These are phyloP conservation scores for Globisporangium alternatum DNA, from an alignment of 352 stramenopile species.

Conservation along the genomic window DNA sequence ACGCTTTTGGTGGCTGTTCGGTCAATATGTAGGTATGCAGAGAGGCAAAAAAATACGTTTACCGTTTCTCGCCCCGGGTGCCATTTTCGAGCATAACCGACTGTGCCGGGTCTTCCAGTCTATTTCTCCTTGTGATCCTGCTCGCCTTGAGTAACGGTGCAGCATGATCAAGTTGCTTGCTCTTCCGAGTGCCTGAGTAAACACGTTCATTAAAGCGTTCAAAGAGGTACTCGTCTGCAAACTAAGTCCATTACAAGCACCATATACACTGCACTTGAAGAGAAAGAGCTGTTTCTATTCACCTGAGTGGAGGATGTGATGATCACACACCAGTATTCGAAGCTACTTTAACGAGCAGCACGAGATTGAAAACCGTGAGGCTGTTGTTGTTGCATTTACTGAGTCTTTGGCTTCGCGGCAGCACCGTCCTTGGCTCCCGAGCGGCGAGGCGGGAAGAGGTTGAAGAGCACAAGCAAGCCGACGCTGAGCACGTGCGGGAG, in stretches of 20 bases:
- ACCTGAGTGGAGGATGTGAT: neutral
- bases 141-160: neutral
- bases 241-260: neutral
- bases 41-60: neutral
- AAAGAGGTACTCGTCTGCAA: too few species aligned
- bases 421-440: slow-evolving; percentile 14
- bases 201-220: neutral
- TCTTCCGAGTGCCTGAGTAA: neutral
- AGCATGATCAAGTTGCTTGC: neutral
- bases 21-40: neutral
- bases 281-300: slow-evolving; percentile 11
- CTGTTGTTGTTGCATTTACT: slow-evolving; percentile 24
- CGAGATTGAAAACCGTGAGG: neutral
- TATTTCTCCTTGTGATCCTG: neutral
- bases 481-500: slow-evolving; percentile 65
- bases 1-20: neutral
- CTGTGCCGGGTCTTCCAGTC: neutral
- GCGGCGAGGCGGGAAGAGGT: slow-evolving; percentile 50
- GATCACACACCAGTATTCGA: neutral
- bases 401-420: slow-evolving; percentile 32
- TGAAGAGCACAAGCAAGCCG: slow-evolving; percentile 58
- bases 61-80: slow-evolving; percentile 5
- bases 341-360: neutral
- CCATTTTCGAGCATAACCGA: slow-evolving; percentile 1
- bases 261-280: neutral